phyloP scores from a whole-genome alignment of 306 rosid genomes.

The Castanospermum australe region DNA sequence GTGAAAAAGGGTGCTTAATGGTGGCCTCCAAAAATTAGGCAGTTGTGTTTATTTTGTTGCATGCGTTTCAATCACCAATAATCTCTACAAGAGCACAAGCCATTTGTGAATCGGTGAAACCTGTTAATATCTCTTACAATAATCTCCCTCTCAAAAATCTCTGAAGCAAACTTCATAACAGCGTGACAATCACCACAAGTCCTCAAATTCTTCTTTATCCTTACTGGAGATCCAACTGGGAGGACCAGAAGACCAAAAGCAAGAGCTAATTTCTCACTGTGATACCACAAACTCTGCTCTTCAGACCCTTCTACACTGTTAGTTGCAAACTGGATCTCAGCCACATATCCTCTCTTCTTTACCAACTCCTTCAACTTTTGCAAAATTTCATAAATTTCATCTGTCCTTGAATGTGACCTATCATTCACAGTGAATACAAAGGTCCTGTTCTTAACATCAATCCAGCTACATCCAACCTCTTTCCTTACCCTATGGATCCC shows the following conservation, averaged over 20 bases:
- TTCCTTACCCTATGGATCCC: conserved; percentile 51
- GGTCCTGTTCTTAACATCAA: conserved; percentile 50
- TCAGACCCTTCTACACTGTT: conserved; percentile 46
- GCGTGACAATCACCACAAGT: conserved; percentile 60
- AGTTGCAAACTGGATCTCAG: conserved; percentile 53
- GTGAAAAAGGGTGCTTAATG: not conserved
- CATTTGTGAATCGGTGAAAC: conserved; percentile 54
- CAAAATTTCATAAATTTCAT: conserved; percentile 53
- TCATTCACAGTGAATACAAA: conserved; percentile 53
- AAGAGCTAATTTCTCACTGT: conserved; percentile 57
- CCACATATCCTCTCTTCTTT: conserved; percentile 48
- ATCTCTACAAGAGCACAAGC: conserved; percentile 56
- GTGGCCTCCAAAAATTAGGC: not conserved
- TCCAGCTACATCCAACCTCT: conserved; percentile 63
- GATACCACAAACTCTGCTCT: conserved; percentile 56
- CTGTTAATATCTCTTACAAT: conserved; percentile 54
- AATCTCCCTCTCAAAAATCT: conserved; percentile 51
- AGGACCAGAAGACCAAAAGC: conserved; percentile 63
- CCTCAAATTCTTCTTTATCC: conserved; percentile 60
- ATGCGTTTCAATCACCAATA: conserved; percentile 47
- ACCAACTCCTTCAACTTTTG: conserved; percentile 41
- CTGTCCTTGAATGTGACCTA: conserved; percentile 50
- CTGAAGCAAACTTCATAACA: conserved; percentile 52
- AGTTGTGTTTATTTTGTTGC: not conserved
- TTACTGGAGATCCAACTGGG: conserved; percentile 49